Base-by-base conservation (phyloP, 2,329 filamentous ascomycete genomes). In the Arachnomyces sp. region DNA sequence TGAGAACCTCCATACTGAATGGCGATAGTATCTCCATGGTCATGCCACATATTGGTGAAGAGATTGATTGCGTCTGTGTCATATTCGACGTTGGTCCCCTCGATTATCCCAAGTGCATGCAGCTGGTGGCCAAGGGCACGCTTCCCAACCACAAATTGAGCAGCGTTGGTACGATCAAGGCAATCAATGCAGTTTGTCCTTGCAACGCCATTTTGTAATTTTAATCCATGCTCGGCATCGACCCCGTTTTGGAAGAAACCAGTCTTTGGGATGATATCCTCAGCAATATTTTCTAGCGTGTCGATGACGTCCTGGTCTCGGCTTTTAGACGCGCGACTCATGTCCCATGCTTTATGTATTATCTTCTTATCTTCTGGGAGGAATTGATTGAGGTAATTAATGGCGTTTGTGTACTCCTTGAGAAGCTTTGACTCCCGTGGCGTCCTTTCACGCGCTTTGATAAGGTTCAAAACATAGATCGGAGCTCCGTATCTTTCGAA, bases 141-240 rank as follows among this genome's bases (percentile, higher is more conserved):
- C 66, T 98, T 98, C 3, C 88, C 92, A 52, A 98, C 93, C 20
- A 98, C 89, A 52, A 96, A 98, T 57, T 98, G 92, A 2, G 92
- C 92, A 2, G 92, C 92, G 58, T 98, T 98, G 7, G 92, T 98
- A 15, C 92, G 82, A 62, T 98, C 92, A 1, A 98, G 73, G 55
- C 92, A 98, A 62, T 98, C 92, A 52, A 98, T 96, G 60, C 92
- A 98, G 57, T 98, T 98, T 1, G 92, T 98, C 43, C 92, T 78
- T 7, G 87, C 90, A 31, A 98, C 77, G 7, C 92, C 92, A 49
- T 94, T 94, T 58, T 98, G 92, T 2, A 92, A 77, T 25, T 73
- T 76, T 3, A 83, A 71, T 3, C 76, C 71, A 14, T 75, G 76
- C 30, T 78, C 77, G 2, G 73, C 72, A 28, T 79, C 76, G 47